phyloP scores from a whole-genome alignment of 2,329 filamentous ascomycete species.

The Talaromyces sp. region DNA sequence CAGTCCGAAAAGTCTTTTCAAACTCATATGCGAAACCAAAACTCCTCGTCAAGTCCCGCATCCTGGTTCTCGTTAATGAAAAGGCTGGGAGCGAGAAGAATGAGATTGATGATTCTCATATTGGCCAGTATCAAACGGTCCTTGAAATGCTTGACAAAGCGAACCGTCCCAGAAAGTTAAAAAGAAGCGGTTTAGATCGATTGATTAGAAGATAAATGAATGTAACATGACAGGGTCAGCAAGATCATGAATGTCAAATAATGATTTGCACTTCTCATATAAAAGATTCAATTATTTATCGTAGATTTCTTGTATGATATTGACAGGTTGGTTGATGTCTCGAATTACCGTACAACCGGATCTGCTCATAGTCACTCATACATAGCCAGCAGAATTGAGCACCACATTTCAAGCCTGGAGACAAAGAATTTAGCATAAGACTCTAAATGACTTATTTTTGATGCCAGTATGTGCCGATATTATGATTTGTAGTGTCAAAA shows the following conservation, averaged over 20 bases:
- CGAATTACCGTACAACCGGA: background rate
- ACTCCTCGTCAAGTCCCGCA: background rate
- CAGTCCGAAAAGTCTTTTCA: background rate
- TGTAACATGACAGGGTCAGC: background rate
- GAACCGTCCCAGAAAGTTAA: background rate
- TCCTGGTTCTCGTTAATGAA: background rate
- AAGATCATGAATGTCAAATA: background rate
- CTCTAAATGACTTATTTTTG: background rate
- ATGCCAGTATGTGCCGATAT: background rate
- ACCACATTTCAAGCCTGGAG: background rate
- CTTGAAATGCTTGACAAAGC: background rate
- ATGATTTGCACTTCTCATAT: background rate
- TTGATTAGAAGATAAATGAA: background rate
- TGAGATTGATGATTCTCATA: background rate
- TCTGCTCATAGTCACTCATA: background rate
- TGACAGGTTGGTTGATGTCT: background rate
- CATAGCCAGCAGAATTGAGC: background rate
- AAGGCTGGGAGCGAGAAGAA: background rate
- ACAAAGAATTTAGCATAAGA: background rate
- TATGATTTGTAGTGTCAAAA: background rate
- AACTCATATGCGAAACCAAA: background rate
- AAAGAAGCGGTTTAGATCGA: background rate
- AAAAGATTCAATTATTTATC: background rate
- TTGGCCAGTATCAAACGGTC: background rate
- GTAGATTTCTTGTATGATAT: background rate